phyloP scores from a whole-genome alignment of 345 rosid genomes.

The Linum usitatissimum region DNA sequence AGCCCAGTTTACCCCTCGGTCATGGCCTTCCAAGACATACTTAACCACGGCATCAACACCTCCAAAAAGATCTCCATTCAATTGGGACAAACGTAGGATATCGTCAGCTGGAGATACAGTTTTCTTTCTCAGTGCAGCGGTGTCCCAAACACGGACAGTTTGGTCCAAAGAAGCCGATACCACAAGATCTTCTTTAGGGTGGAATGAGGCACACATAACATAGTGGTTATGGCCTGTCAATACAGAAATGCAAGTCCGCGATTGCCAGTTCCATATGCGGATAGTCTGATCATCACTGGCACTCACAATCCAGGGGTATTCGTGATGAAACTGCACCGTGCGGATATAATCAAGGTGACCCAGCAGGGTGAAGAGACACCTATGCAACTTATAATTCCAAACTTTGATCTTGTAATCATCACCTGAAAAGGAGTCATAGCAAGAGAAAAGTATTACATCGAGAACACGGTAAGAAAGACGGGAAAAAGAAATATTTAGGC shows the following conservation, averaged over 20 bases:
- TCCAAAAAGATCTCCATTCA: constrained; percentile 90
- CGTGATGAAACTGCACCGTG: constrained; percentile 95
- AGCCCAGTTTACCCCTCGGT: constrained; percentile 99
- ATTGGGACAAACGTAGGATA: constrained; percentile 70
- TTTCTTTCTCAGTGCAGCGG: constrained; percentile 79
- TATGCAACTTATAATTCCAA: constrained; percentile 87
- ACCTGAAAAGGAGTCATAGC: constrained; percentile 35
- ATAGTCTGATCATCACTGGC: constrained; percentile 99
- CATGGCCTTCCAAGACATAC: constrained; percentile 97
- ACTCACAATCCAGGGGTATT: constrained; percentile 96
- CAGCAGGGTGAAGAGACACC: constrained; percentile 87
- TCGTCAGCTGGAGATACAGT: constrained; percentile 88
- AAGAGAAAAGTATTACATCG: neutral
- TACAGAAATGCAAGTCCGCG: constrained; percentile 87
- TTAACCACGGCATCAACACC: constrained; percentile 91
- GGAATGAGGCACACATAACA: constrained; percentile 98
- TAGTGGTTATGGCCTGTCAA: constrained; percentile 96
- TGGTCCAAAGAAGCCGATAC: constrained; percentile 96
- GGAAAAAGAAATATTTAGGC: too few species aligned
- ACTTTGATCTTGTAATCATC: constrained; percentile 97
- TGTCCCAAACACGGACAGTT: constrained; percentile 98
- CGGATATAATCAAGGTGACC: constrained; percentile 98
- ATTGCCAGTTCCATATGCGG: constrained; percentile 99
- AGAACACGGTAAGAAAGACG: neutral
- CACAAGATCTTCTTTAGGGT: constrained; percentile 91